Evolutionary conservation across 495 filamentous ascomycete genomes (phyloP), one percentile per base, ranked within the genome.

Genomic region (Penicillium egyptiacum): DNA sequence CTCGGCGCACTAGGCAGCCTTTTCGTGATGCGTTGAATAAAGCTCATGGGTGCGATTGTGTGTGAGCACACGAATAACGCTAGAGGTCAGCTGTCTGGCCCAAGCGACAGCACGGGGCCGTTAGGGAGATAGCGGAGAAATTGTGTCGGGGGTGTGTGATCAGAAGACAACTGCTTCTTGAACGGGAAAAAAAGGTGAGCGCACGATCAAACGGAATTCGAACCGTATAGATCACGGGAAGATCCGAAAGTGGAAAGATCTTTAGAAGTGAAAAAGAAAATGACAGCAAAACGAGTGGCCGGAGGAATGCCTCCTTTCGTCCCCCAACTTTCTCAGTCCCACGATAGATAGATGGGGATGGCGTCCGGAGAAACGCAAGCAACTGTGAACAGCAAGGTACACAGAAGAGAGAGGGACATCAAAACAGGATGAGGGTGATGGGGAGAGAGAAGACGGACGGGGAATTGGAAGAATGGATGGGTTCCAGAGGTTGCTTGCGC

Each of bases 11-110:
- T 84, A 37, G 85, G 85, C 70, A 89, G 70, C 67, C 85, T 81
- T 74, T 87, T 85, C 51, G 75, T 72, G 49, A 89, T 67, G 63
- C 86, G 80, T 67, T 84, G 82, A 68, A 85, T 77, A 63, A 87
- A 77, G 57, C 84, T 80, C 86, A 89, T 88, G 66, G 56, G 62
- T 69, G 67, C 69, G 62, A 54, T 57, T 49, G 50, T 63, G 55
- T 63, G 59, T 56, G 52, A 65, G 57, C 64, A 58, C 64, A 59
- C 65, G 50, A 47, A 61, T 52, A 57, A 56, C 47, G 33, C 39
- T 26, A 52, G 23, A 44, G 43, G 43, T 60, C 60, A 63, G 62
- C 59, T 62, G 55, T 64, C 60, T 57, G 53, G 57, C 59, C 63
- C 60, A 54, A 58, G 61, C 51, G 63, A 59, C 53, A 66, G 61